Conservation (phyloP, 139 green algal genomes). For the Dunaliella primolecta region DNA sequence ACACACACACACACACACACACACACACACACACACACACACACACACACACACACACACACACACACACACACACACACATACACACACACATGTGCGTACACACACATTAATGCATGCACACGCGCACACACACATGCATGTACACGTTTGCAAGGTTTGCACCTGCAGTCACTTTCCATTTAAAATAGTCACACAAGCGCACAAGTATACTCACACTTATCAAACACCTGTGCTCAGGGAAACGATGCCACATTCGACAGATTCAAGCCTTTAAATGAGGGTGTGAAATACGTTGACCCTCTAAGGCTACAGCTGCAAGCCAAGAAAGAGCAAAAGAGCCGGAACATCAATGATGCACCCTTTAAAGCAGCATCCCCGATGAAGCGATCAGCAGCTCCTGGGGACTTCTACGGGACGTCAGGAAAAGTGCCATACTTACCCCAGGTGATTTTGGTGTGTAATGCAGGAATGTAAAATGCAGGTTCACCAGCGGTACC, state of each 20-base stretch:
- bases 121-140: background rate
- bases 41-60: too few species aligned
- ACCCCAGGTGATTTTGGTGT: conserved; percentile 29
- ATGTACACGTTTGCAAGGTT: too few species aligned
- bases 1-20: too few species aligned
- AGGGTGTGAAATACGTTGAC: conserved; percentile 52
- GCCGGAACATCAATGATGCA: conserved; percentile 38
- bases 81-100: too few species aligned
- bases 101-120: background rate
- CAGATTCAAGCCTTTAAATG: conserved; percentile 52
- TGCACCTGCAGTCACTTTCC: too few species aligned
- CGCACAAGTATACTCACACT: too few species aligned
- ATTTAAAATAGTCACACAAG: too few species aligned
- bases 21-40: too few species aligned
- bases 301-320: conserved; percentile 29
- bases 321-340: conserved; percentile 27
- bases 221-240: background rate
- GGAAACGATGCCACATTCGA: conserved; percentile 58
- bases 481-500: background rate
- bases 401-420: conserved; percentile 52
- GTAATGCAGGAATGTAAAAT: background rate
- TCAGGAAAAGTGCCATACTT: conserved; percentile 43
- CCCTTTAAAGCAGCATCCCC: conserved; percentile 54
- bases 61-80: too few species aligned
- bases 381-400: conserved; percentile 54